These are phyloP conservation scores for Colletotrichum brevisporum DNA, from an alignment of 2,329 filamentous ascomycete genomes.

Conservation along the genomic window DNA sequence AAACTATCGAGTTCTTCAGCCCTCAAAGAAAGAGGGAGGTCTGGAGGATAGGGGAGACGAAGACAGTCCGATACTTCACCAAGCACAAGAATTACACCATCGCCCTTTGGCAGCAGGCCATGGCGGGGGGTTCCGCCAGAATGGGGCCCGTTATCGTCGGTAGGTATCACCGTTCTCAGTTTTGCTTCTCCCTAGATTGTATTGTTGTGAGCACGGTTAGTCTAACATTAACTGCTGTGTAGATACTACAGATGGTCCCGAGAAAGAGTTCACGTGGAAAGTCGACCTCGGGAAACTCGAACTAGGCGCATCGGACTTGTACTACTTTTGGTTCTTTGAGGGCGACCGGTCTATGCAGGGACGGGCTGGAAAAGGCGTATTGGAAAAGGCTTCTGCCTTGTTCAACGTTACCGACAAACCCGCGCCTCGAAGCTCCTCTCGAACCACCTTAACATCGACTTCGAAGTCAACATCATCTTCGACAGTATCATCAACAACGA, in stretches of 20 bases:
- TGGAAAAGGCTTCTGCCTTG: constrained; percentile 22
- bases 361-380: not conserved
- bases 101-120: constrained; percentile 45
- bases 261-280: constrained; percentile 39
- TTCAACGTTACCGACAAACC: constrained; percentile 44
- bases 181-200: not conserved
- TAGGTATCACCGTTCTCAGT: constrained; percentile 7
- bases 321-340: constrained; percentile 45
- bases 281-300: constrained; percentile 40
- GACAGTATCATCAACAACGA: not conserved
- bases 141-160: constrained; percentile 39
- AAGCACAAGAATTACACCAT: constrained; percentile 44
- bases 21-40: not conserved
- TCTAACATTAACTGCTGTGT: no score
- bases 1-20: no score
- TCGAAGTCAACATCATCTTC: not conserved
- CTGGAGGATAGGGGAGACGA: constrained; percentile 28
- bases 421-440: not conserved
- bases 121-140: constrained; percentile 19
- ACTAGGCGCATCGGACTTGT: constrained; percentile 36
- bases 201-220: no score
- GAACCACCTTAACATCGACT: not conserved
- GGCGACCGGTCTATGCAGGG: constrained; percentile 36
- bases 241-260: constrained; percentile 37
- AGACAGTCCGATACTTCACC: constrained; percentile 45